Evolutionary conservation across 1,139 yeast species (phyloP), one percentile per base, ranked within the genome.

Genomic region (Kodamaea fungicola): DNA sequence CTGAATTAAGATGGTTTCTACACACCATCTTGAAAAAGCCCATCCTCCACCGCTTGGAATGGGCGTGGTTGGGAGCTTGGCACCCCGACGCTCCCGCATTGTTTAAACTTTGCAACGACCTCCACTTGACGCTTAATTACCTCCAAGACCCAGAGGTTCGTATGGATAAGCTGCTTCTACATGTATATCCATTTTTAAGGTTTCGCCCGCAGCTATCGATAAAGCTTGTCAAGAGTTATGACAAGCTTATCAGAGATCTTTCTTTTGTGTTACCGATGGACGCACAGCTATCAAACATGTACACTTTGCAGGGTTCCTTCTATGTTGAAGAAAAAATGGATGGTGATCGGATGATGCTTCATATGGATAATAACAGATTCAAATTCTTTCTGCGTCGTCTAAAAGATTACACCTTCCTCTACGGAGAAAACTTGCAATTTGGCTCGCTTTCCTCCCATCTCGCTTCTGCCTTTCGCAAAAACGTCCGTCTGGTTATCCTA

Each of bases 261-360:
- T 50, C 60, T 2, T 52, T 57, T 8, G 37, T 37, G 6, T 38
- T 42, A 16, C 47, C 47, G 1, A 59, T 61, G 55, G 63, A 59
- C 31, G 40, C 43, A 3, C 47, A 46, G 21, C 45, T 58, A 16
- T 46, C 51, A 25, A 40, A 40, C 1, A 32, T 44, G 23, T 60
- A 53, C 40, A 39, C 42, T 1, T 35, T 59, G 7, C 43, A 52
- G 12, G 50, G 54, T 33, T 75, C 74, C 26, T 88, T 88, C 52
- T 76, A 71, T 40, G 78, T 92, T 21, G 97, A 92, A 52, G 97
- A 92, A 55, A 92, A 92, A 55, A 74, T 89, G 66, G 97, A 92
- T 59, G 98, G 98, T 2, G 97, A 90, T 55, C 62, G 98, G 45
- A 79, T 87, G 55, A 80, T 86, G 37, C 47, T 89, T 28, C 97